Evolutionary conservation across 176 grass and related monocot species (phyloP), one percentile per base, ranked within the genome.

Genomic region (Oryza coarctata): DNA sequence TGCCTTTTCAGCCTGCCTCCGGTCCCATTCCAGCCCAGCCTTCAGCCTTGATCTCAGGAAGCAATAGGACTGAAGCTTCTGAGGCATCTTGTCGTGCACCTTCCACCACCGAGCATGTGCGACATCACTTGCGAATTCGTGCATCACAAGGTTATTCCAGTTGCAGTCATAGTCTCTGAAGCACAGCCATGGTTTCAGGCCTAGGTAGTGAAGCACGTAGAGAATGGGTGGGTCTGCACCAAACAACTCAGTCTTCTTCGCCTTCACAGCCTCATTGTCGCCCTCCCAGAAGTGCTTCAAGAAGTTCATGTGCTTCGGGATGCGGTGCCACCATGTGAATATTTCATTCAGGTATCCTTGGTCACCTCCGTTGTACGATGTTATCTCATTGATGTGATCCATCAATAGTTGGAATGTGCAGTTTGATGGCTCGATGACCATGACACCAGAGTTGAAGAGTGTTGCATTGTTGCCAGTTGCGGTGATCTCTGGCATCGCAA

Each of bases 271-370:
- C 49, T 92, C 74, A 13, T 25, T 70, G 47, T 97, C 94, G 1
- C 94, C 94, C 69, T 97, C 92, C 94, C 94, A 97, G 84, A 97
- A 94, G 73, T 97, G 94, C 85, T 97, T 97, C 80, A 97, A 64
- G 65, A 92, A 97, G 87, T 97, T 97, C 94, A 97, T 94, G 76
- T 92, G 88, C 85, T 67, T 92, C 0, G 94, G 92, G 36, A 97
- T 87, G 35, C 94, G 92, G 65, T 97, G 94, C 94, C 94, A 97
- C 94, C 94, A 97, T 11, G 94, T 97, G 79, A 97, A 97, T 30
- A 97, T 94, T 74, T 98, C 95, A 20, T 98, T 98, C 84, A 98
- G 85, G 78, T 94, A 98, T 12, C 95, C 95, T 61, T 98, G 95
- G 45, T 98, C 95, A 0, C 95, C 95, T 0, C 95, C 95, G 8